Base-by-base conservation (phyloP, 176 grass and related monocot species). In the Rhynchospora breviuscula region DNA sequence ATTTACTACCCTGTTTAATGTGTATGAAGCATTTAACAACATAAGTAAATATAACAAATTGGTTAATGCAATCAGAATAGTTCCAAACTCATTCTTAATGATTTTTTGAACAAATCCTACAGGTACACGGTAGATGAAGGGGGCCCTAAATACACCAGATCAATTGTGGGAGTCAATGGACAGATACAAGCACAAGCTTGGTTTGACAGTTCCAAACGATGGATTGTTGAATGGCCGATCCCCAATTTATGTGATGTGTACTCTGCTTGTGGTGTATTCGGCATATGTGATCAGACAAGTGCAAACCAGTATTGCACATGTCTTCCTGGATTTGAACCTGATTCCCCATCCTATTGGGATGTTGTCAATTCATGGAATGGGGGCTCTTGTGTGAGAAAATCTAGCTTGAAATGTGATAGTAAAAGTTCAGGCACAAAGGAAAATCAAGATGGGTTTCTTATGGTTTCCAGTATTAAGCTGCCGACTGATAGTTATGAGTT, bases 211-310 rank as follows among this genome's bases (percentile, higher is more conserved):
- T 80, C 75, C 25, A 18, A 85, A 7, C 13, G 67, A 35, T 94
- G 92, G 92, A 52, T 90, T 73, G 46, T 88, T 45, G 73, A 90
- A 52, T 94, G 84, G 78, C 78, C 72, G 3, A 84, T 71, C 11
- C 92, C 92, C 5, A 59, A 70, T n/a, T 81, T 68, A 18, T 91
- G 92, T 59, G 87, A 86, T 72, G 85, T 91, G 10, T 87, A 91
- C 45, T 91, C 74, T 22, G 17, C 76, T n/a, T 91, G 92, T 57
- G 85, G 89, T 6, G 21, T 87, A 26, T 94, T 91, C 56, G 89
- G 89, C 0, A 52, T 91, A 5, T 91, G 89, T 58, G 48, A 80
- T 54, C 67, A 73, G 59, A 79, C 81, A 61, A 83, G 48, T 53
- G 61, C 64, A 12, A 51, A 31, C 74, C 40, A 63, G 9, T 89